phyloP scores from a whole-genome alignment of 805 yeast genomes.

The Wickerhamomyces sydowiorum region DNA sequence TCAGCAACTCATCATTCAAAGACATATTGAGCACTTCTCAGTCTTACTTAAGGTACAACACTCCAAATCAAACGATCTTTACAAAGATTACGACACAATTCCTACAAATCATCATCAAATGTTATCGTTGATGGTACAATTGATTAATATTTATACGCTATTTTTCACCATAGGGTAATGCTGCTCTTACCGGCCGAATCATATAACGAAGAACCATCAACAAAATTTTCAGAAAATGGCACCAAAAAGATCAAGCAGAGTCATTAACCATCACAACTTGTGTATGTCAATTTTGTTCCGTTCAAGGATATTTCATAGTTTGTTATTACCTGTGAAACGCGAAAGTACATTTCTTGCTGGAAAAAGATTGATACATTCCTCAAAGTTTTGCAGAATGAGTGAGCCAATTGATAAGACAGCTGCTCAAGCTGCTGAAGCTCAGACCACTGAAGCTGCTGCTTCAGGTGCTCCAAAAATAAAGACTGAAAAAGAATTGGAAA shows the following conservation, averaged over 20 bases:
- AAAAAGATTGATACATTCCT: neutral
- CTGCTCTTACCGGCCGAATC: neutral
- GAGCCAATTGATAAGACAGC: constrained; percentile 5
- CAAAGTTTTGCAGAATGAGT: constrained; percentile 8
- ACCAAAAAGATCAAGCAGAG: neutral
- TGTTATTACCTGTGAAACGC: constrained; percentile 2
- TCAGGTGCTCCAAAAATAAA: constrained; percentile 42
- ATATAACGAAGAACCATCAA: neutral
- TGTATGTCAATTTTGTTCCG: constrained; percentile 10
- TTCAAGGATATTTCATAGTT: constrained; percentile 1
- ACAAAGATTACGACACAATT: too few species aligned
- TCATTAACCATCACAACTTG: constrained; percentile 1
- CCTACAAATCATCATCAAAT: too few species aligned
- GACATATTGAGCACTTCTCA: too few species aligned
- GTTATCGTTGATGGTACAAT: too few species aligned
- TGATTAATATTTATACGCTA: too few species aligned
- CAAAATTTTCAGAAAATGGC: constrained; percentile 1
- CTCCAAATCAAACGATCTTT: too few species aligned
- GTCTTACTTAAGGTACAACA: too few species aligned
- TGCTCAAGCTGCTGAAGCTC: constrained; percentile 3
- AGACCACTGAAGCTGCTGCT: constrained; percentile 14
- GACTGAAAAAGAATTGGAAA: constrained; percentile 77
- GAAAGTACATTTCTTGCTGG: neutral
- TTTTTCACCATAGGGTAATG: too few species aligned
- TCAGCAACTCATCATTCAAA: constrained; percentile 20